Evolutionary conservation across 1,284 basidiomycete genomes (phyloP).

Genomic region (Heterobasidion occidentale): DNA sequence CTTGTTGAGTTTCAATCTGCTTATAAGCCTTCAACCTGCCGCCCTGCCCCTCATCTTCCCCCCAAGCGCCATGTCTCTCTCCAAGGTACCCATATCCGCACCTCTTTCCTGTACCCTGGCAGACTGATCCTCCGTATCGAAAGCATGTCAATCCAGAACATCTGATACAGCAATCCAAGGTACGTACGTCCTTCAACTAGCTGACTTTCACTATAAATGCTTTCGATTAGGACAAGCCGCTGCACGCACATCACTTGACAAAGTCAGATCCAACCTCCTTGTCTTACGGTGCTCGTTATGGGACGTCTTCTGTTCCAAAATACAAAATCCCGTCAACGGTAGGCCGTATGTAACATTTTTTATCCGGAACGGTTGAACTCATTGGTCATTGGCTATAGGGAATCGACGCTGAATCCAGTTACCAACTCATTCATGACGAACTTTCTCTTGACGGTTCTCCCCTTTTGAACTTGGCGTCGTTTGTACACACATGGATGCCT

Average conservation of each 20-base stretch:
- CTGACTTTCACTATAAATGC: not conserved
- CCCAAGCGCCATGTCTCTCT: conserved; percentile 34
- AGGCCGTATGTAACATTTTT: not conserved
- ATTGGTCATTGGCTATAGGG: conserved; percentile 30
- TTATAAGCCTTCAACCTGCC: not conserved
- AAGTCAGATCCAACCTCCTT: conserved; percentile 24
- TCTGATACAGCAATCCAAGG: conserved; percentile 50
- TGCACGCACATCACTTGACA: conserved; percentile 25
- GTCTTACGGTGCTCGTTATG: conserved; percentile 57
- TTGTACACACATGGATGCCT: conserved; percentile 58
- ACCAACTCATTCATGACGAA: conserved; percentile 83
- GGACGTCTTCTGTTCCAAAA: conserved; percentile 56
- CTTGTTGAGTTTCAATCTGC: not conserved
- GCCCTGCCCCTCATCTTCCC: not conserved
- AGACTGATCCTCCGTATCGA: not conserved
- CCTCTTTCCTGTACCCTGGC: not conserved
- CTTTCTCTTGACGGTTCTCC: conserved; percentile 75
- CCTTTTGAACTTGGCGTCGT: conserved; percentile 78
- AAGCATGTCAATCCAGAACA: conserved; percentile 56
- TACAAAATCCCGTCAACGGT: conserved; percentile 56
- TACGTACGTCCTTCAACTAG: conserved; percentile 15
- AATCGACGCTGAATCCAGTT: conserved; percentile 47
- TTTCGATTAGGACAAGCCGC: conserved; percentile 34
- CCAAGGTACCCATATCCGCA: conserved; percentile 31
- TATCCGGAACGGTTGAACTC: not conserved